Evolutionary conservation across 495 filamentous ascomycete species (phyloP).

Genomic region (Penicillium pulvis): DNA sequence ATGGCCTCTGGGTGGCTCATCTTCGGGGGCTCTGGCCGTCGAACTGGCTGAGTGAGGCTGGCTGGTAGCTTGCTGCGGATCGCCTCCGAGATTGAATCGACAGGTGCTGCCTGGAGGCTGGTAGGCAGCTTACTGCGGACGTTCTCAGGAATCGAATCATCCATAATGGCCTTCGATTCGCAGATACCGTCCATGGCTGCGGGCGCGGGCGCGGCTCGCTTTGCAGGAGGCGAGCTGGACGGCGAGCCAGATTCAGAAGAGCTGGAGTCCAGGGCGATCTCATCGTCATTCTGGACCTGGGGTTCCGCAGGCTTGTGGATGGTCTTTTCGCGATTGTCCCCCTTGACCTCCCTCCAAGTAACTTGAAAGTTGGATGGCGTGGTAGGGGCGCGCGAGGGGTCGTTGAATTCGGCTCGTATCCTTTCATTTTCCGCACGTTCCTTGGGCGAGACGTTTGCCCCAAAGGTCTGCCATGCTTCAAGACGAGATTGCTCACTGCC

Average conservation of each 20-base stretch:
- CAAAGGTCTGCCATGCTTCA: neutral
- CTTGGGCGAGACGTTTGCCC: neutral
- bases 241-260: neutral
- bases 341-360: neutral
- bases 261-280: constrained; percentile 59
- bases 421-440: neutral
- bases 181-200: neutral
- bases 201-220: neutral
- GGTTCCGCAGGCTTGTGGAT: neutral
- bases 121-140: constrained; percentile 4
- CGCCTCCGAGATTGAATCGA: neutral
- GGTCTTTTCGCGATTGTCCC: neutral
- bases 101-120: constrained; percentile 1
- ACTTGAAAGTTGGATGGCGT: neutral
- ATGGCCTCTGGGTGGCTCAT: constrained; percentile 51
- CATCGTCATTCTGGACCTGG: constrained; percentile 40
- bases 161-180: neutral
- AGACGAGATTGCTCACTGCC: neutral
- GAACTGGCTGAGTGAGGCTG: constrained; percentile 52
- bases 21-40: constrained; percentile 28
- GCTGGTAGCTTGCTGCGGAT: constrained; percentile 60
- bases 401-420: neutral
- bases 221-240: neutral
- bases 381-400: neutral
- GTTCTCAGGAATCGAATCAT: neutral